Evolutionary conservation across 306 rosid genomes (phyloP).

Genomic region (Nissolia schottii): DNA sequence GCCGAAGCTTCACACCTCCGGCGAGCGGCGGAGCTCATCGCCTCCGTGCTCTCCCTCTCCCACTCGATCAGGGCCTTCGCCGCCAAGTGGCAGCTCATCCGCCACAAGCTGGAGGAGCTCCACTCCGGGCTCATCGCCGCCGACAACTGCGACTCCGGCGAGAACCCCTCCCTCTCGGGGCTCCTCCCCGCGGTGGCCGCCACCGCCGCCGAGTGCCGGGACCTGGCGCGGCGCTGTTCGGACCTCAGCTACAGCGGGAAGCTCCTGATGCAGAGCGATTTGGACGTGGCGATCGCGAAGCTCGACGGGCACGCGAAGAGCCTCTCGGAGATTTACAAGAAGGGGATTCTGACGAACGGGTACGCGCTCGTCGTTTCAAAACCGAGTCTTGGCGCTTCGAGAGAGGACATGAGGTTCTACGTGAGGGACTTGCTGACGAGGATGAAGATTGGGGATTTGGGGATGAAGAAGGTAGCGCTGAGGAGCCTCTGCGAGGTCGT

Average conservation of each 20-base stretch:
- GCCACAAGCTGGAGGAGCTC: slow-evolving; percentile 74
- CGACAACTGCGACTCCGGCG: slow-evolving; percentile 54
- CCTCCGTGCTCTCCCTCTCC: slow-evolving; percentile 57
- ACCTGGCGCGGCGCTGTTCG: slow-evolving; percentile 73
- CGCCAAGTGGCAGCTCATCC: slow-evolving; percentile 75
- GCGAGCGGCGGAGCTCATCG: slow-evolving; percentile 39
- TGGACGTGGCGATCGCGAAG: slow-evolving; percentile 56
- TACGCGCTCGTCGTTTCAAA: slow-evolving; percentile 70
- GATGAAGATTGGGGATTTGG: slow-evolving; percentile 77
- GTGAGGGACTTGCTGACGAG: slow-evolving; percentile 68
- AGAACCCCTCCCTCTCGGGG: slow-evolving; percentile 36
- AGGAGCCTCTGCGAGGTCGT: slow-evolving; percentile 51
- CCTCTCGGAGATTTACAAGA: slow-evolving; percentile 57
- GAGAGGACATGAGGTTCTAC: slow-evolving; percentile 84
- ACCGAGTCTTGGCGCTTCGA: slow-evolving; percentile 69
- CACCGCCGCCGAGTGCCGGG: slow-evolving; percentile 57
- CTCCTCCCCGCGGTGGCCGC: slow-evolving; percentile 26
- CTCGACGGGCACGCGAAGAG: slow-evolving; percentile 49
- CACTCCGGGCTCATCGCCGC: slow-evolving; percentile 56
- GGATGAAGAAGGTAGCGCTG: slow-evolving; percentile 70
- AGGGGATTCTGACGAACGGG: slow-evolving; percentile 54
- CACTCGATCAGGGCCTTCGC: slow-evolving; percentile 67
- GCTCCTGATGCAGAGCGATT: slow-evolving; percentile 96
- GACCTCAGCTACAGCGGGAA: slow-evolving; percentile 83
- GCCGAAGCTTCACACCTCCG: slow-evolving; percentile 46